A percentile compares a stretch with the other conserved stretches of the same genome.
These are phyloP conservation scores for Aspergillus affinis DNA, from an alignment of 495 filamentous ascomycete species.

Conservation along the genomic window DNA sequence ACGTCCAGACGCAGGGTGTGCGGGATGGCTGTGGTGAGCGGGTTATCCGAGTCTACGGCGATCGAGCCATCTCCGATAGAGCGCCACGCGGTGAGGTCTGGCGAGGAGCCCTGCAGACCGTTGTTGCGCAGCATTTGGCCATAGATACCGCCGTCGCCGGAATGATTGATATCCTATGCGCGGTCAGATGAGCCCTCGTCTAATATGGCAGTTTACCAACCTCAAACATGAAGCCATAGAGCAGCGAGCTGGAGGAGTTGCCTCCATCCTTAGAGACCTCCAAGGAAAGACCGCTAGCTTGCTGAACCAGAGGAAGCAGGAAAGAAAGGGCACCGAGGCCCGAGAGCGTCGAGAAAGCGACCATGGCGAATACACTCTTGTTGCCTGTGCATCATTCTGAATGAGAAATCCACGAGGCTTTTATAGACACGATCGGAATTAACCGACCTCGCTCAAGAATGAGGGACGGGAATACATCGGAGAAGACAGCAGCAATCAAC, in stretches of 20 bases:
- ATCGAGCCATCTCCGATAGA: constrained; percentile 50
- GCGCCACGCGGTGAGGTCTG: constrained; percentile 50
- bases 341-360: constrained; percentile 13
- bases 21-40: constrained; percentile 56
- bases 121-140: constrained; percentile 66
- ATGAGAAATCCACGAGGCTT: not conserved
- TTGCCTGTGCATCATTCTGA: not conserved
- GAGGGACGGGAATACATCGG: not conserved
- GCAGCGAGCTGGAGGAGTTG: constrained; percentile 47
- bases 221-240: constrained; percentile 60
- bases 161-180: constrained; percentile 63
- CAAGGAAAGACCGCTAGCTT: constrained; percentile 19
- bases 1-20: constrained; percentile 54
- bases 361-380: constrained; percentile 1
- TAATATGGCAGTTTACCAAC: constrained; percentile 14
- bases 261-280: constrained; percentile 42
- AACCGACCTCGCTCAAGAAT: not conserved
- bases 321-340: constrained; percentile 16
- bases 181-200: constrained; percentile 9
- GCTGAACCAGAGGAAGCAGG: constrained; percentile 8
- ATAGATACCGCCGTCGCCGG: constrained; percentile 70
- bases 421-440: not conserved
- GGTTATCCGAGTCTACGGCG: constrained; percentile 47
- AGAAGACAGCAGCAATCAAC: not conserved
- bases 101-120: constrained; percentile 55